phyloP scores from a whole-genome alignment of 1,139 yeast genomes.

The Hanseniaspora gamundiae region DNA sequence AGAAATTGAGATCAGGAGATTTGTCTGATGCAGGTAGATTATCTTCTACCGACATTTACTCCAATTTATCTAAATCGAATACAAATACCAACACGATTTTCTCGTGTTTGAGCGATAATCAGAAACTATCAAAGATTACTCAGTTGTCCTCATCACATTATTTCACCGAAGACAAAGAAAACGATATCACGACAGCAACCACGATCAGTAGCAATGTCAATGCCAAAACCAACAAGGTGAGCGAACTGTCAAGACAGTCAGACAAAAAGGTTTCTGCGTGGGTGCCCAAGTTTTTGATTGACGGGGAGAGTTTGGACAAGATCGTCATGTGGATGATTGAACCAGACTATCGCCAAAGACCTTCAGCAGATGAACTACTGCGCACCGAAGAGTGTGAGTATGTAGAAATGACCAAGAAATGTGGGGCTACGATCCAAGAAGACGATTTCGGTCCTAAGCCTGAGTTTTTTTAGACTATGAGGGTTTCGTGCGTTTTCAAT shows the following conservation, averaged over 20 bases:
- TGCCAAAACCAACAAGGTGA: constrained; percentile 10
- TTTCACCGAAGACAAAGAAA: not conserved
- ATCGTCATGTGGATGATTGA: constrained; percentile 81
- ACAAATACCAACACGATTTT: constrained; percentile 10
- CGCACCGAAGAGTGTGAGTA: constrained; percentile 60
- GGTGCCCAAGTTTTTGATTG: constrained; percentile 77
- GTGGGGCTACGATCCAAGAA: constrained; percentile 93
- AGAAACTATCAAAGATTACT: constrained; percentile 5
- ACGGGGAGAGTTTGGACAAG: constrained; percentile 64
- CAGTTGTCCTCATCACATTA: constrained; percentile 6
- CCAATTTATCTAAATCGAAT: constrained; percentile 18
- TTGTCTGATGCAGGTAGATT: constrained; percentile 88
- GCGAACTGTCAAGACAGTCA: constrained; percentile 16
- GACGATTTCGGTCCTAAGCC: constrained; percentile 89
- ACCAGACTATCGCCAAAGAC: constrained; percentile 77
- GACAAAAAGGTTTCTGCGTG: constrained; percentile 42
- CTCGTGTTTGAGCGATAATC: not conserved
- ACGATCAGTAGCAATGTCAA: no score
- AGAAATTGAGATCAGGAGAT: constrained; percentile 89
- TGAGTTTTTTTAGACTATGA: constrained; percentile 18
- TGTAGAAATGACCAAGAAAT: constrained; percentile 73
- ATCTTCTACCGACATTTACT: constrained; percentile 50
- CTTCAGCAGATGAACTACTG: constrained; percentile 61
- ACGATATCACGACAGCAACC: no score
- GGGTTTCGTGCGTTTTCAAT: not conserved